Evolutionary conservation across 805 yeast genomes (phyloP), one percentile per base, ranked within the genome.

Genomic region (Metschnikowia amazonensis): DNA sequence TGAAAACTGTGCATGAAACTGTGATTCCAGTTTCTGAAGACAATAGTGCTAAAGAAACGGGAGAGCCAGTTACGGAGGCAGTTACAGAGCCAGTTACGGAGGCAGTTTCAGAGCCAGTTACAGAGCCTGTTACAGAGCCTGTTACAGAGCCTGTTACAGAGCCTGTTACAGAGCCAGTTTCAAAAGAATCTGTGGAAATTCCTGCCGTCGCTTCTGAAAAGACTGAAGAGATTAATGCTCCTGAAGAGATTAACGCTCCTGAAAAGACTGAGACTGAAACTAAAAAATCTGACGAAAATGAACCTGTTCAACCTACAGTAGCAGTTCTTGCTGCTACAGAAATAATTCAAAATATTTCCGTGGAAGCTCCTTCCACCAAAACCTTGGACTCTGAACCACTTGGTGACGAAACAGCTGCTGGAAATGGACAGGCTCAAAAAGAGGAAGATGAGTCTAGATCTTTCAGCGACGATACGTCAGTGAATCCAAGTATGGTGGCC

Each of bases 401-500:
- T 4, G 39, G 14, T 11, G 20, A 24, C 7, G 28, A n/a, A 10
- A 20, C 18, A 7, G 20, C n/a, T 21, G 24, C 27, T 8, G 42
- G 16, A 20, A 21, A 6, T 4, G 25, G 8, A 1, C 35, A 14
- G n/a, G 33, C 20, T n/a, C 33, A 18, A 18, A 28, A 27, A 6
- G 32, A 17, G 11, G 42, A n/a, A 10, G 21, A 21, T 3, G 42
- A 29, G 4, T n/a, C 21, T 20, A 29, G 30, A 16, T 31, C 42
- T 7, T 16, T 39, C 23, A 30, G 21, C 10, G 42, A 39, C 28
- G 16, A 30, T 3, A 16, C 21, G 7, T 39, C 42, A 5, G 35
- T 39, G 25, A 39, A 39, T 16, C 36, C 42, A 30, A 39, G 42
- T 21, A 39, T 40, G 8, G 25, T 40, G 21, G 48, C 48, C 24